phyloP scores from a whole-genome alignment of 176 grass and related monocot genomes.

The sorghum (Sorghum bicolor) region Sorghum_bicolor_NCBIv3 NC_012871.2:7071001-7071500 shows the following conservation, averaged over 20 bases:
- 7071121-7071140: conserved; percentile 17
- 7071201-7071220: background rate
- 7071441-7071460: background rate
- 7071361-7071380: background rate
- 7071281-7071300: background rate
- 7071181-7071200: background rate
- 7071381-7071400: background rate
- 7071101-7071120: background rate
- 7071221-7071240: background rate
- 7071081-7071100: background rate
- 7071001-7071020: background rate
- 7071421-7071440: background rate
- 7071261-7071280: background rate
- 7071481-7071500: background rate
- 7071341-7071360: background rate
- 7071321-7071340: background rate
- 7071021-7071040: background rate
- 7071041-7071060: background rate
- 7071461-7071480: background rate
- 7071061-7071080: background rate
- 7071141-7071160: background rate
- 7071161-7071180: background rate
- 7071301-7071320: background rate
- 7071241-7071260: conserved; percentile 1
- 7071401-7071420: background rate